Evolutionary conservation across 2,329 filamentous ascomycete genomes (phyloP), one percentile per base, ranked within the genome.

Genomic region (Beauveria rudraprayagi): DNA sequence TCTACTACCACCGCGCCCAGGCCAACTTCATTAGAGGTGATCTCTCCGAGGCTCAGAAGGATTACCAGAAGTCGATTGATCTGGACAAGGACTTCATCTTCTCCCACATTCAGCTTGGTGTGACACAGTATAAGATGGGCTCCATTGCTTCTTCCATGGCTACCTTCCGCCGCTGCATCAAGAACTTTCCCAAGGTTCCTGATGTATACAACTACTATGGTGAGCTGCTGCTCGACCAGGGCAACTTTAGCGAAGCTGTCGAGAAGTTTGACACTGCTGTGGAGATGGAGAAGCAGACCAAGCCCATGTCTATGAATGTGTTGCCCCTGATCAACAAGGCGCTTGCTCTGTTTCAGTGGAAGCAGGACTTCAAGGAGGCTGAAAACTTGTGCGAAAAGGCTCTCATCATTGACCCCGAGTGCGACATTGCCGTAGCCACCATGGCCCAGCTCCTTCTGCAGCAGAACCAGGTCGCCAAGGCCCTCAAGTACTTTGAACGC

Each of bases 161-260:
- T 41, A 99, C 94, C 6, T 97, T 99, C 87, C 86, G 93, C 68
- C 85, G 92, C 65, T 96, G 92, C 76, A 92, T 97, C 75, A 99
- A 97, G 87, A 97, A 96, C 78, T 99, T 99, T 72, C 90, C 92
- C 71, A 90, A 93, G 72, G 91, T 96, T 11, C 92, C 93, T 6
- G 94, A 99, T 72, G 94, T 97, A 46, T 99, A 97, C 83, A 99
- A 99, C 83, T 99, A 99, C 84, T 97, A 96, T 71, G 94, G 94
- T 70, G 94, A 99, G 79, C 83, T 99, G 61, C 83, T 99, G 62
- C 86, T 99, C 59, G 94, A 99, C 80, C 94, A 97, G 80, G 88
- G 91, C 76, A 96, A 97, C 76, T 97, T 88, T 77, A 82, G 90
- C 62, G 93, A 99, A 74, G 94, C 94, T 28, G 92, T 99, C 65